Evolutionary conservation across 495 filamentous ascomycete species (phyloP), one percentile per base, ranked within the genome.

Genomic region (Aspergillus bertholletiae): DNA sequence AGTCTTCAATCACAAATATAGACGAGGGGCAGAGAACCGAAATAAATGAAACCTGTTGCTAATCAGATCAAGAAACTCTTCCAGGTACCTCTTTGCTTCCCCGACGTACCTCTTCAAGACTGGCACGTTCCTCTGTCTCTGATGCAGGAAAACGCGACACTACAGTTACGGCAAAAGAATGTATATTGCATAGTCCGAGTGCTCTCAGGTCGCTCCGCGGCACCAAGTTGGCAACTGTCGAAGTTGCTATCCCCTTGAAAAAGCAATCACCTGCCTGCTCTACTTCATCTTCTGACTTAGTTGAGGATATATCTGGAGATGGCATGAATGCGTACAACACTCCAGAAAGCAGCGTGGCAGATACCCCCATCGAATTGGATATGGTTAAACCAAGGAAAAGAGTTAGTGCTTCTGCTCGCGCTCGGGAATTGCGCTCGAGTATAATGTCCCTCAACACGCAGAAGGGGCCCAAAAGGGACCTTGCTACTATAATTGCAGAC

Each of bases 281-380:
- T 20, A 53, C 60, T 22, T 59, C 67, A 46, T 59, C 57, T 61
- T 62, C 54, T 67, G 71, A 26, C 71, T 49, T 76, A 3, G 21
- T 64, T 18, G 73, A 65, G 4, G 64, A 50, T 54, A 53, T 9
- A 44, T 75, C 68, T 24, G 37, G 60, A 43, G 73, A 79, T 35
- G 80, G 79, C 1, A 82, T 77, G 7, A 84, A 78, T 47, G 85
- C 82, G 24, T 85, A 81, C 60, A 84, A 84, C 39, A 96, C 91
- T 5, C 89, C 90, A 8, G 85, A 83, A 20, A 96, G 90, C 12
- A 94, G 89, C 64, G 78, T 82, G 55, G 72, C 76, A 24, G 79
- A 77, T 5, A 88, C 88, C 8, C 84, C 88, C 40, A 70, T 57
- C 7, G 75, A 72, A 51, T 67, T 71, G 3, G 61, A 73, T 23